Evolutionary conservation across 1,139 yeast species (phyloP).

Genomic region (Yamadazyma sp.): DNA sequence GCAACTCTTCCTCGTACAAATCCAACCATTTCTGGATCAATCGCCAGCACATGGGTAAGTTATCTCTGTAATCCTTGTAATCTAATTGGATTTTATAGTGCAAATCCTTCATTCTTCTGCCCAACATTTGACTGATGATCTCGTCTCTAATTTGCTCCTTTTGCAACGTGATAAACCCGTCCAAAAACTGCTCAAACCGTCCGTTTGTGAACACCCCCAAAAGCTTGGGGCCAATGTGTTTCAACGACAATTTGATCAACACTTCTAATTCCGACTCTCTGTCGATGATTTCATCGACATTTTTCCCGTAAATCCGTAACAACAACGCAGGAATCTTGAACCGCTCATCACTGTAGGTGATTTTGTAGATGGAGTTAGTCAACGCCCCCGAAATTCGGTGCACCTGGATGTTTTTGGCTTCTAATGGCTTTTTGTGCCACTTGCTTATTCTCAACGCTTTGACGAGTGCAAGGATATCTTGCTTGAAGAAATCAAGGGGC

Average conservation of each 20-base stretch:
- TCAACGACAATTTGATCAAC: constrained; percentile 68
- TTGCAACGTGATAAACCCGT: constrained; percentile 73
- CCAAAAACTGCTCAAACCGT: constrained; percentile 85
- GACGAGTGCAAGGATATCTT: constrained; percentile 68
- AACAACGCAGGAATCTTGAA: constrained; percentile 48
- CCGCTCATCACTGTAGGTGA: constrained; percentile 42
- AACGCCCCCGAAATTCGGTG: constrained; percentile 84
- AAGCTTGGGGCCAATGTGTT: constrained; percentile 83
- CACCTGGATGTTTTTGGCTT: constrained; percentile 47
- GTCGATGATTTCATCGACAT: constrained; percentile 83
- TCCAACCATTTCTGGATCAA: constrained; percentile 71
- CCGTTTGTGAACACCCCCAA: constrained; percentile 91
- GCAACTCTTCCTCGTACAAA: constrained; percentile 46
- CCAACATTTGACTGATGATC: constrained; percentile 78
- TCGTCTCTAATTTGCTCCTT: constrained; percentile 73
- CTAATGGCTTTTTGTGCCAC: constrained; percentile 61
- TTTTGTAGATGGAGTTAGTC: constrained; percentile 83
- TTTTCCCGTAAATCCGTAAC: constrained; percentile 87
- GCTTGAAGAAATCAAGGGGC: constrained; percentile 81
- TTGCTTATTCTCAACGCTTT: constrained; percentile 68
- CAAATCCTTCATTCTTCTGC: constrained; percentile 93
- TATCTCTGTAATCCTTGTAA: constrained; percentile 49
- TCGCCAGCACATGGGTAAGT: constrained; percentile 63
- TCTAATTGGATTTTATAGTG: constrained; percentile 78
- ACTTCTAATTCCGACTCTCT: constrained; percentile 76